Conservation (phyloP, 768 basidiomycete species). For the Amanita fuliginea region DNA sequence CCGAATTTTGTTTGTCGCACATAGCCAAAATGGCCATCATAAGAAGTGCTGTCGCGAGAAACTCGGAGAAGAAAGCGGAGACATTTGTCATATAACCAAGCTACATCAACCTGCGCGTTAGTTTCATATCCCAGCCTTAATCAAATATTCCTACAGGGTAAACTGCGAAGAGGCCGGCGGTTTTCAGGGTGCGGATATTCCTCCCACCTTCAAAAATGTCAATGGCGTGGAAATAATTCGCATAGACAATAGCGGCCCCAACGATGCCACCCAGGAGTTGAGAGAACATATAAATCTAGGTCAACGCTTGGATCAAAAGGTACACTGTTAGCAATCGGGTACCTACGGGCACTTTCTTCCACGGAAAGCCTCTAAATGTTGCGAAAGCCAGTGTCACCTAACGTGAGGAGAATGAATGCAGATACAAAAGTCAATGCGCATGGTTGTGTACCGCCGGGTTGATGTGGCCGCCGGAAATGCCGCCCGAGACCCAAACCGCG, state of each 20-base stretch:
- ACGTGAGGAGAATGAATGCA: neutral
- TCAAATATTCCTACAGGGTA: conserved; percentile 36
- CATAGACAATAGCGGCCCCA: conserved; percentile 53
- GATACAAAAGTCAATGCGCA: neutral
- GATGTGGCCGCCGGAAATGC: conserved; percentile 66
- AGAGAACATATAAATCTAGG: conserved; percentile 40
- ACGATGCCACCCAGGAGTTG: conserved; percentile 56
- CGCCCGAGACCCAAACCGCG: conserved; percentile 57
- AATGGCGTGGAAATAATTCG: conserved; percentile 62
- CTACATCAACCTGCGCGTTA: conserved; percentile 11
- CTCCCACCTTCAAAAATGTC: conserved; percentile 50
- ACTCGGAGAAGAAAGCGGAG: conserved; percentile 38
- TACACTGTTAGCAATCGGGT: neutral
- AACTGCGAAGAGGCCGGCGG: conserved; percentile 49
- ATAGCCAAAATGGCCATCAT: conserved; percentile 43
- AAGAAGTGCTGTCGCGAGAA: conserved; percentile 48
- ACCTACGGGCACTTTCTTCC: conserved; percentile 62
- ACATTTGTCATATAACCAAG: conserved; percentile 27
- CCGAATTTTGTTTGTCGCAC: conserved; percentile 40
- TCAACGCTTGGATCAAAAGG: neutral
- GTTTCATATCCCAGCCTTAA: neutral
- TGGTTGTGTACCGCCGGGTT: conserved; percentile 48
- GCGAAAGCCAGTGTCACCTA: conserved; percentile 65
- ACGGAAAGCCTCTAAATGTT: conserved; percentile 62
- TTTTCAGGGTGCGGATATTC: conserved; percentile 40